Evolutionary conservation across 2,329 filamentous ascomycete species (phyloP), one percentile per base, ranked within the genome.

Genomic region (Calonectria pteridis): DNA sequence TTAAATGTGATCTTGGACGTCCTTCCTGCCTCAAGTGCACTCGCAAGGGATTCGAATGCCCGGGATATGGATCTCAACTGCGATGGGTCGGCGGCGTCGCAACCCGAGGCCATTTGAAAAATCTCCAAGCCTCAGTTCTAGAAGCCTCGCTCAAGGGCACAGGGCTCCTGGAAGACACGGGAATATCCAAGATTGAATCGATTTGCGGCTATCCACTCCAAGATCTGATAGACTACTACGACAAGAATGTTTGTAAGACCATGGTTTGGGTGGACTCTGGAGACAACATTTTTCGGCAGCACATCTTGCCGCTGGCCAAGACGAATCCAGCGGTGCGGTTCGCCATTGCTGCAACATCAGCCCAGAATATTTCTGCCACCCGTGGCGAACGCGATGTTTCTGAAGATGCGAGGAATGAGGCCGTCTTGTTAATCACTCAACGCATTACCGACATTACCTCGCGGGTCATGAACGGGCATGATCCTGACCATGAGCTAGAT

Each of bases 231-330:
- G 55, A 62, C 2, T 62, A 40, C 33, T 40, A 62, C 11, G 33
- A 62, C 14, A 62, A 62, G 26, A 23, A 62, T 29, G 14, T 40
- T 5, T 62, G 35, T 7, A 28, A 37, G 10, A 40, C 26, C 23
- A 62, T 62, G 55, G 55, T 62, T 5, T 62, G 55, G 55, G 55
- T 62, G n/a, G 55, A 62, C 55, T 40, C 55, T 10, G 16, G 55
- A 13, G 55, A 62, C 20, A 62, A 62, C 33, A 23, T 59, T 3
- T 59, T 59, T 40, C 55, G 55, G 31, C 55, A 59, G 14, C 55
- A 59, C 31, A 59, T 59, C 55, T 14, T 59, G n/a, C 55, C 55
- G 6, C 23, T 59, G 33, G 55, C 55, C 23, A 37, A 59, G 55
- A 59, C 55, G 6, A 59, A 59, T 28, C 33, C 31, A 3, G 33